Conservation (phyloP, 2,329 filamentous ascomycete genomes). For the Colletotrichum sidae region DNA sequence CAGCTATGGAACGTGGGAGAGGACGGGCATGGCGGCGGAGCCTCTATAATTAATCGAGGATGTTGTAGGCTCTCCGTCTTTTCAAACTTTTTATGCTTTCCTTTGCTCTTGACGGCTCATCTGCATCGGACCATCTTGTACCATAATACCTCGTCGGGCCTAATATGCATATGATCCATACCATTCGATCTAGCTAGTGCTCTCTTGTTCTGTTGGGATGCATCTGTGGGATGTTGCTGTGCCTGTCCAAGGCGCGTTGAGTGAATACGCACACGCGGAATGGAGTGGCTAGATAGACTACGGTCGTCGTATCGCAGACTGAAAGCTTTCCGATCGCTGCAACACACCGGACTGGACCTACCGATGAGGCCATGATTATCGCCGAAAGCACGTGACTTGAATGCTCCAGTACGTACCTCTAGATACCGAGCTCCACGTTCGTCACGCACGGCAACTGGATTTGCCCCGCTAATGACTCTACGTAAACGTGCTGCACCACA, state of each 20-base stretch:
- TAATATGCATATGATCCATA: slow-evolving; percentile 36
- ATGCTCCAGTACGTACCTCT: slow-evolving; percentile 15
- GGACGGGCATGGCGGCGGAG: slow-evolving; percentile 40
- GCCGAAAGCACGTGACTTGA: no score
- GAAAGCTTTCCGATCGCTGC: no score
- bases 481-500: background rate
- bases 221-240: no score
- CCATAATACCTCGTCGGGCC: slow-evolving; percentile 34
- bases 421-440: slow-evolving; percentile 38
- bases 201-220: background rate
- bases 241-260: no score
- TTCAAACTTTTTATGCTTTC: slow-evolving; percentile 14
- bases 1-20: slow-evolving; percentile 32
- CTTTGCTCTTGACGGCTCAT: slow-evolving; percentile 28
- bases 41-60: slow-evolving; percentile 43
- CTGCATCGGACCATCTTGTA: slow-evolving; percentile 36
- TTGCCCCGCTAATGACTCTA: slow-evolving; percentile 52
- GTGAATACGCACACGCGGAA: no score
- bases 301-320: no score
- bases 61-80: slow-evolving; percentile 34
- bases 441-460: slow-evolving; percentile 43
- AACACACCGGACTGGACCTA: no score
- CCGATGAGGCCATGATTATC: no score
- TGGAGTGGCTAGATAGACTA: no score
- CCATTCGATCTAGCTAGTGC: background rate